Base-by-base conservation (phyloP, 2,329 filamentous ascomycete genomes). In the Colletotrichum salicis region DNA sequence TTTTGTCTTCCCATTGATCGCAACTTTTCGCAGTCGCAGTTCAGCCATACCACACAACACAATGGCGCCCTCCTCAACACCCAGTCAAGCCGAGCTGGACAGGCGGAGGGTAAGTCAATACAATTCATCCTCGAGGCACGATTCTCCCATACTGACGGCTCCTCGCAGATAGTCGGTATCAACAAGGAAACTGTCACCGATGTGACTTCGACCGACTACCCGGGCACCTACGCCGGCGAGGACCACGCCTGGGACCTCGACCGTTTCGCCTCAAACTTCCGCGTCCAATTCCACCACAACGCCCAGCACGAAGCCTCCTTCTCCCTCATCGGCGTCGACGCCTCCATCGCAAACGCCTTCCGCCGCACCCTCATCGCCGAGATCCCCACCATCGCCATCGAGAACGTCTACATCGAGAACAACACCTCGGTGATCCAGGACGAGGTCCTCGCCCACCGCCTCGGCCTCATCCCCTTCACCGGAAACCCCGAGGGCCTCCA, bases 381-480 rank as follows among this genome's bases (percentile, higher is more conserved):
- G 85, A 93, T 99, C 64, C 95, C 96, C 22, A 96, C 95, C 2
- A 89, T 99, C 57, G 96, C 97, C 76, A 95, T 99, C 78, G 96
- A 99, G 86, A 92, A 91, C 74, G 94, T 97, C 80, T 99, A 93
- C 84, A 91, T 98, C 75, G 90, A 94, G 80, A 97, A 98, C 86
- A 99, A 99, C 86, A 98, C 96, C 62, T 97, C 94, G 5, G 95
- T 99, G 45, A 96, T 99, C 78, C 96, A 98, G 82, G 96, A 99
- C 80, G 96, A 99, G 85, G 96, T 99, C 5, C 91, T 99, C 63
- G 92, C 95, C 19, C 94, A 96, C 81, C 90, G 96, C 56, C 87
- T 99, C 37, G 96, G 96, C 71, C 90, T 99, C 57, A 93, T 99
- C 66, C 96, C 97, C 22, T 92, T 99, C 76, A 93, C 92, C 75